Evolutionary conservation across 2,329 filamentous ascomycete genomes (phyloP).

Genomic region (Torrubiella hemipterigena): DNA sequence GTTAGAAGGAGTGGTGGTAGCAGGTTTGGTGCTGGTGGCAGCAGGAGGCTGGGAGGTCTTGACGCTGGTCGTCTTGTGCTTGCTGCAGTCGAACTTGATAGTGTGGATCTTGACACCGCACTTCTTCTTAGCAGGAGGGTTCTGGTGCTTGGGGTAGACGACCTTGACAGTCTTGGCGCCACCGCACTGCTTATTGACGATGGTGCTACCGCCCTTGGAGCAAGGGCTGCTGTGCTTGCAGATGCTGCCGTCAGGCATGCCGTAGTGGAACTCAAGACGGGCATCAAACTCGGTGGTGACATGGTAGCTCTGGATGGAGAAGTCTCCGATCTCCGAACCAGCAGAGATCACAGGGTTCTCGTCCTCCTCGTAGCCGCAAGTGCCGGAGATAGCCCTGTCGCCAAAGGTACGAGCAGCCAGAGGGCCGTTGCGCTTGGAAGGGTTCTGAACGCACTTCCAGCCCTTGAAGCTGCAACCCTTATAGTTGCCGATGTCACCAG

Average conservation of each 20-base stretch:
- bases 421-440: constrained; percentile 41
- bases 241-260: constrained; percentile 67
- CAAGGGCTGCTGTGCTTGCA: constrained; percentile 72
- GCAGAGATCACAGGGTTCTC: constrained; percentile 20
- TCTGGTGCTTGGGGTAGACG: constrained; percentile 47
- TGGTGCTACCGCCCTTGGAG: constrained; percentile 51
- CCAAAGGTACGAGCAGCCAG: constrained; percentile 37
- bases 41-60: too few relatives aligned
- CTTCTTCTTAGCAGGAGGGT: constrained; percentile 35
- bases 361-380: constrained; percentile 26
- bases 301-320: constrained; percentile 67
- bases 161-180: constrained; percentile 75
- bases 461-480: constrained; percentile 63
- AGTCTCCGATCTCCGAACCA: constrained; percentile 30
- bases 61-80: constrained; percentile 10
- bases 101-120: constrained; percentile 69
- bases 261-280: constrained; percentile 76
- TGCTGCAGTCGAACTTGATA: constrained; percentile 63
- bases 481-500: constrained; percentile 53
- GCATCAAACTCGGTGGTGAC: constrained; percentile 64
- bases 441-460: constrained; percentile 53
- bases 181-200: constrained; percentile 84
- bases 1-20: constrained; percentile 9
- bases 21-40: constrained; percentile 10
- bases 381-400: constrained; percentile 50